Percentiles rank a stretch among this genome's conserved stretches.
These are phyloP conservation scores for Malus domestica DNA, from an alignment of 306 rosid genomes.

Conservation along the genomic window DNA sequence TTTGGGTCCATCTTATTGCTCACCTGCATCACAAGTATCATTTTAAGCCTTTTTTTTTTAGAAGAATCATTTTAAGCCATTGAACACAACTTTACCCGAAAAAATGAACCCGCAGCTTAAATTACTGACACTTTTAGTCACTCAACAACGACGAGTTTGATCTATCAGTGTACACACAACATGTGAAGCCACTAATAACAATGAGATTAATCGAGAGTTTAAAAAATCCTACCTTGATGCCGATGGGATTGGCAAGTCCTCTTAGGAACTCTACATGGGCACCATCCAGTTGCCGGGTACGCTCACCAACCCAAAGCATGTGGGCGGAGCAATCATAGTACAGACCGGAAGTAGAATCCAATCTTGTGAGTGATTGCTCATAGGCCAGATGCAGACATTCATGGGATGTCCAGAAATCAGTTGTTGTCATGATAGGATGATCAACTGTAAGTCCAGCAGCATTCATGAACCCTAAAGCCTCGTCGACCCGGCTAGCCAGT, in stretches of 20 bases:
- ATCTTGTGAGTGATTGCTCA: conserved; percentile 62
- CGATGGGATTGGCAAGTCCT: conserved; percentile 71
- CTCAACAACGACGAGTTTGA: neutral
- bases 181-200: neutral
- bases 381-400: conserved; percentile 71
- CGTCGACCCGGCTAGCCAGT: conserved; percentile 59
- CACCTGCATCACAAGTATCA: conserved; percentile 35
- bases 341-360: conserved; percentile 65
- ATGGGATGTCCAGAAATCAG: conserved; percentile 83
- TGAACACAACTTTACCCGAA: neutral
- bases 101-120: neutral
- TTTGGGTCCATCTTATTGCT: conserved; percentile 79
- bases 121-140: neutral
- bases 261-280: conserved; percentile 70
- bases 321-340: conserved; percentile 78
- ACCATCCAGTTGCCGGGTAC: conserved; percentile 74
- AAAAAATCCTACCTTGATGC: conserved; percentile 40
- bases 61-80: neutral
- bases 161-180: neutral
- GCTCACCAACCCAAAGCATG: conserved; percentile 79
- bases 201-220: neutral
- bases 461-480: conserved; percentile 72
- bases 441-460: conserved; percentile 70
- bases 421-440: conserved; percentile 56
- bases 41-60: neutral